Conservation (phyloP, 2,329 filamentous ascomycete species). For the Chrysoporthe austroafricana region DNA sequence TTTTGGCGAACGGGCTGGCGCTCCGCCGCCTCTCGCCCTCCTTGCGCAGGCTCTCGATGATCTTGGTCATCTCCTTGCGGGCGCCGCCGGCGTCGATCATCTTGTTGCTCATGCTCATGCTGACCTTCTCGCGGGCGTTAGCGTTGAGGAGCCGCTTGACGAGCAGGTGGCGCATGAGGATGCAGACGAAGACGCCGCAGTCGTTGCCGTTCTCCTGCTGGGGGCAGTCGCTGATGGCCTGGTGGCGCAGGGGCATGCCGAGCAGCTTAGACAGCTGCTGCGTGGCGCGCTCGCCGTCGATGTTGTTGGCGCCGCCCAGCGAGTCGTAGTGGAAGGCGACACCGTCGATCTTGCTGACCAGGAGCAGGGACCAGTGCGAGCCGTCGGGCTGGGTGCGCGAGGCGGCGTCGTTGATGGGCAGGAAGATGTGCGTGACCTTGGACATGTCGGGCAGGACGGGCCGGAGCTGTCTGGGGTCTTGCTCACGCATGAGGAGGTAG, state of each 20-base stretch:
- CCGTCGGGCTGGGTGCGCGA: conserved; percentile 82
- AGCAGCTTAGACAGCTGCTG: conserved; percentile 72
- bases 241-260: conserved; percentile 69
- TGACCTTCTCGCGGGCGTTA: conserved; percentile 82
- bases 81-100: conserved; percentile 79
- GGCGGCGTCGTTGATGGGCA: conserved; percentile 89
- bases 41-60: conserved; percentile 84
- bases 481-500: conserved; percentile 82
- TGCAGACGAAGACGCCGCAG: conserved; percentile 94
- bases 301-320: conserved; percentile 73
- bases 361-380: conserved; percentile 90
- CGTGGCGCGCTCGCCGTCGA: conserved; percentile 72
- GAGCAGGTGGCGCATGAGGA: conserved; percentile 92
- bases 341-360: conserved; percentile 86
- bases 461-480: conserved; percentile 57
- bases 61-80: conserved; percentile 87
- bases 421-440: conserved; percentile 86
- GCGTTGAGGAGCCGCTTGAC: conserved; percentile 80
- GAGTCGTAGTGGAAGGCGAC: conserved; percentile 98
- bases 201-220: conserved; percentile 92
- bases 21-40: conserved; percentile 78
- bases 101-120: conserved; percentile 89
- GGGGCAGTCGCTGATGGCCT: conserved; percentile 82
- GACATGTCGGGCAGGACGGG: conserved; percentile 80
- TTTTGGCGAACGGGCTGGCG: conserved; percentile 40